Evolutionary conservation across 257 asterid genomes (phyloP), one percentile per base, ranked within the genome.

Genomic region (Scutellaria baicalensis): DNA sequence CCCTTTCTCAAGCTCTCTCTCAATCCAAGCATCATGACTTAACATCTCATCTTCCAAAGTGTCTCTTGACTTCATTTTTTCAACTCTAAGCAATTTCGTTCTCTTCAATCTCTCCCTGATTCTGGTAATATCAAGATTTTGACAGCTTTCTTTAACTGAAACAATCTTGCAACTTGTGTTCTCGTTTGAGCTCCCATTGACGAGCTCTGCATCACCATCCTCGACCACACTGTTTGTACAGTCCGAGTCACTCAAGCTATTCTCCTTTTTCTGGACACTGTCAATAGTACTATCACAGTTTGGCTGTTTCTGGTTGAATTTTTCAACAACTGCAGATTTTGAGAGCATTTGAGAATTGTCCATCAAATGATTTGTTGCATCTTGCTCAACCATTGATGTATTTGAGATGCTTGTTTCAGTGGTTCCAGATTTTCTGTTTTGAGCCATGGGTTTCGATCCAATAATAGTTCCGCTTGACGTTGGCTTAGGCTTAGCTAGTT

Each of bases 1-100:
- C 33, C 80, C 83, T 14, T 68, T 82, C 66, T 86, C 93, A 17
- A 86, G 77, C 84, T 86, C 88, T 55, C 73, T 80, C 75, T 84
- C 86, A 21, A 82, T 82, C 92, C 88, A 86, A 57, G 76, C 78
- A 44, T 86, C 92, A 27, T 75, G 63, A 60, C 66, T 77, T 21
- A 64, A 75, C 31, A 60, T 67, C 73, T 80, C 81, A 5, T 77
- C 71, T 27, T 27, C 33, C 33, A 27, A 27, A 0, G 2, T 27
- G 33, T 27, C 33, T 16, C 9, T 64, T 3, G 16, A 21, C 64
- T 70, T 62, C 70, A 52, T 78, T 56, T 73, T 67, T 52, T 56
- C 67, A 0, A 8, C 43, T 40, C 59, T 50, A 6, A 73, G 70
- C 70, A 75, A 44, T 77, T 73, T 80, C 68, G 85, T 73, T 54